Base-by-base conservation (phyloP, 768 basidiomycete species). In the Boletus pseudo-olivaceus region DNA sequence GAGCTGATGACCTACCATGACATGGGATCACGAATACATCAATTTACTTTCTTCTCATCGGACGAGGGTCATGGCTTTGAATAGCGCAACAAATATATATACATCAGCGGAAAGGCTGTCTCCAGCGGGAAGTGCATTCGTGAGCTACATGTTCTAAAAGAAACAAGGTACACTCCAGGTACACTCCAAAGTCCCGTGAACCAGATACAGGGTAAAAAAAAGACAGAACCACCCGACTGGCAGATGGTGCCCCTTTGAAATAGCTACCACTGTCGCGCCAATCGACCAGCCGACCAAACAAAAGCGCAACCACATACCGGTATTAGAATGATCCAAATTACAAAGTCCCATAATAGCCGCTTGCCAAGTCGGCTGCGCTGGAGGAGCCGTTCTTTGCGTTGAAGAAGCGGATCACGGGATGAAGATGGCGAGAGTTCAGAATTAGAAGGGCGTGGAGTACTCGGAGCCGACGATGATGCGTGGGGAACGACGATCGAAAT, bases 361-460 rank as follows among this genome's bases (percentile, higher is more conserved):
- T 82, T 82, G 37, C 82, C 82, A 41, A 85, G 77, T 61, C 93
- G 81, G 43, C 80, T 77, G 51, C 81, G 81, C 71, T 97, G 94
- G 55, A 98, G 73, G 39, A 84, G 84, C 43, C 83, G 76, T 70
- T 98, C 94, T 73, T 98, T 98, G 56, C 89, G 79, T 62, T 89
- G 83, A 32, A 98, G 73, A 20, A 98, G 81, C 53, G 88, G 85
- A 64, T 90, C 88, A 19, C 75, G 70, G 14, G 75, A 69, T 38
- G 75, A 62, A 37, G 57, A 71, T 19, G 56, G 61, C 37, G 62
- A 62, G 14, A 58, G 54, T 26, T 58, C 64, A 14, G 43, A 49
- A 51, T 42, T 60, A 48, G 54, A 63, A 4, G 41, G 23, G 11
- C 47, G 59, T 27, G 68, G 65, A 5, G 70, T 62, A 23, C 30